phyloP scores from a whole-genome alignment of 768 basidiomycete genomes.

The Solioccasus polychromus region DNA sequence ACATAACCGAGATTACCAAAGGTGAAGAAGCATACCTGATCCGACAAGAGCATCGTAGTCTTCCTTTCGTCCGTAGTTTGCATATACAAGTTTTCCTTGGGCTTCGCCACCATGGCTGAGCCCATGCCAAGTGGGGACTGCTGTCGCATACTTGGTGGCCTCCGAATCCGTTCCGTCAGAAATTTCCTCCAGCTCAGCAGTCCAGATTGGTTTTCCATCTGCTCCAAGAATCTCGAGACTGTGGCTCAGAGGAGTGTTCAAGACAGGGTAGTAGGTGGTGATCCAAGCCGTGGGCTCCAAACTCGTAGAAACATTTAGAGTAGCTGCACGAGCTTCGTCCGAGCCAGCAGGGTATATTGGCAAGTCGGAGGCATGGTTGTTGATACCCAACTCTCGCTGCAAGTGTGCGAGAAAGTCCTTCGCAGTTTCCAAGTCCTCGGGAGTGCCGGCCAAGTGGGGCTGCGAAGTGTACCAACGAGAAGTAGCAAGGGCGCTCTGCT shows the following conservation, averaged over 20 bases:
- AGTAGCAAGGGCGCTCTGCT: conserved; percentile 45
- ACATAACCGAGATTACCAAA: neutral
- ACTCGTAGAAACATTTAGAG: conserved; percentile 43
- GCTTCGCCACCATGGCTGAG: conserved; percentile 67
- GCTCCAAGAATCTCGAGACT: conserved; percentile 54
- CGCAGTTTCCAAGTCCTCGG: conserved; percentile 55
- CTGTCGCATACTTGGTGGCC: conserved; percentile 52
- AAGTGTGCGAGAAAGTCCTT: conserved; percentile 51
- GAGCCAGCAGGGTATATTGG: conserved; percentile 61
- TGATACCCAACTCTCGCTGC: conserved; percentile 47
- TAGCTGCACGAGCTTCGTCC: conserved; percentile 48
- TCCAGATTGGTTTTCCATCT: conserved; percentile 49
- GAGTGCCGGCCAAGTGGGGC: conserved; percentile 62
- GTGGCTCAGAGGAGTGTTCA: conserved; percentile 63
- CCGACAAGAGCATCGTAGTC: conserved; percentile 62
- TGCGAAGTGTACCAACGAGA: conserved; percentile 51
- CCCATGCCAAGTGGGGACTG: conserved; percentile 69
- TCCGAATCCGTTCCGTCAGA: conserved; percentile 64
- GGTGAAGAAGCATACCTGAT: conserved; percentile 36
- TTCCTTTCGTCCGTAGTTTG: conserved; percentile 52
- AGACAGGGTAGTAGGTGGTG: conserved; percentile 68
- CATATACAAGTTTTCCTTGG: conserved; percentile 55
- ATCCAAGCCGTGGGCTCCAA: conserved; percentile 55
- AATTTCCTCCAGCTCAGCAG: conserved; percentile 64
- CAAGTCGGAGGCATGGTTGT: conserved; percentile 20